phyloP scores from a whole-genome alignment of 345 rosid genomes.

The Punica granatum region DNA sequence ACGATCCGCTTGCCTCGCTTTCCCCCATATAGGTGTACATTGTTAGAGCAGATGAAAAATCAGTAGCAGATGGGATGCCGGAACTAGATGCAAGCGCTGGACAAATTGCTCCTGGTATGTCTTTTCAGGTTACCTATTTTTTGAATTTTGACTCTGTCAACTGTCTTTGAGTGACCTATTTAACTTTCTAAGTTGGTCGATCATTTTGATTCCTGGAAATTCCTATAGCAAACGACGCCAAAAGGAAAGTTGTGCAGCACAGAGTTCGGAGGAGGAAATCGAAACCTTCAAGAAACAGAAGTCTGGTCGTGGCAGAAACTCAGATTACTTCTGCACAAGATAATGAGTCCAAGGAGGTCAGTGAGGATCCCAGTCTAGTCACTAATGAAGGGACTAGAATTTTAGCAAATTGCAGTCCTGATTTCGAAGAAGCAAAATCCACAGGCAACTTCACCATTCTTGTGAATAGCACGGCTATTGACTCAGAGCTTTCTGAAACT shows the following conservation, averaged over 20 bases:
- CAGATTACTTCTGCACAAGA: slow-evolving; percentile 4
- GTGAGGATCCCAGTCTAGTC: neutral
- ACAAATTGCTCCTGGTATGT: slow-evolving; percentile 10
- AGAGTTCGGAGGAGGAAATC: neutral
- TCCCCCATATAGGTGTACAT: slow-evolving; percentile 13
- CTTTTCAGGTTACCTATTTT: neutral
- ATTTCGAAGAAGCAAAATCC: slow-evolving; percentile 21
- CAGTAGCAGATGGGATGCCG: slow-evolving; percentile 4
- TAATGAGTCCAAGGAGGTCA: neutral
- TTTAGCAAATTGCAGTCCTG: neutral
- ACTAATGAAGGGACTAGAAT: slow-evolving; percentile 4
- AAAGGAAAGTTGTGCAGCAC: neutral
- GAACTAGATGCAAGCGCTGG: slow-evolving; percentile 9
- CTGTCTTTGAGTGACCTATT: neutral
- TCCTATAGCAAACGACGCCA: neutral
- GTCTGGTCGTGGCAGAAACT: slow-evolving; percentile 2
- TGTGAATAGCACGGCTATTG: slow-evolving; percentile 8
- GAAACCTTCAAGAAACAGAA: neutral
- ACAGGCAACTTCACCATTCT: slow-evolving; percentile 12
- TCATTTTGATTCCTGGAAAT: neutral
- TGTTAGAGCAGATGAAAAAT: slow-evolving; percentile 6
- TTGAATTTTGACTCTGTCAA: neutral
- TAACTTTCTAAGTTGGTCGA: neutral
- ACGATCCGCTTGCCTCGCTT: neutral
- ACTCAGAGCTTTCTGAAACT: slow-evolving; percentile 2